These are phyloP conservation scores for Ophioceras dolichostomum DNA, from an alignment of 2,329 filamentous ascomycete species.

Conservation along the genomic window DNA sequence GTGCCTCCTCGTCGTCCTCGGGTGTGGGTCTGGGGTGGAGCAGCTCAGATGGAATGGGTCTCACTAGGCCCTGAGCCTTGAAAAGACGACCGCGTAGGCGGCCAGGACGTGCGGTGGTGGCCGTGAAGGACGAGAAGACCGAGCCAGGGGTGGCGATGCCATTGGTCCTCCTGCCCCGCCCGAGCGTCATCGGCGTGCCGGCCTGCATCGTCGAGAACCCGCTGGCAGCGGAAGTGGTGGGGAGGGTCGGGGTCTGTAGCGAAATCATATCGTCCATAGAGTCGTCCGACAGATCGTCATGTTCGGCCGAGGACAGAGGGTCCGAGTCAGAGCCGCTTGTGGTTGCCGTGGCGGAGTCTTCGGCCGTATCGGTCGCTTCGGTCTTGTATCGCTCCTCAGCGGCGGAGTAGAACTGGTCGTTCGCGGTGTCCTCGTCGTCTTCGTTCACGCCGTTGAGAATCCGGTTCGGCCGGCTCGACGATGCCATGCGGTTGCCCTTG, in stretches of 20 bases:
- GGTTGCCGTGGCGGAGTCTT: conserved; percentile 44
- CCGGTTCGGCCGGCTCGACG: conserved; percentile 19
- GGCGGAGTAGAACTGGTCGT: conserved; percentile 86
- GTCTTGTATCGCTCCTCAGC: conserved; percentile 63
- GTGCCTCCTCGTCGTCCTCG: conserved; percentile 76
- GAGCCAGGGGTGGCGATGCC: conserved; percentile 76
- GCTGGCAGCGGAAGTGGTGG: conserved; percentile 65
- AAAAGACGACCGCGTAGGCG: conserved; percentile 67
- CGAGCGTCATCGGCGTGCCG: conserved; percentile 67
- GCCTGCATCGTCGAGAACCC: conserved; percentile 68
- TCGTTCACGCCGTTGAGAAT: conserved; percentile 46
- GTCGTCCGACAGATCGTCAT: conserved; percentile 76
- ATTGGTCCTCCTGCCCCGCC: conserved; percentile 48
- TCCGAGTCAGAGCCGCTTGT: conserved; percentile 36
- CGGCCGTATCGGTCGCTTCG: conserved; percentile 43
- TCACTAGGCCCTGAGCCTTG: conserved; percentile 67
- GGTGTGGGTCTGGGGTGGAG: conserved; percentile 69
- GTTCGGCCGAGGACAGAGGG: conserved; percentile 49
- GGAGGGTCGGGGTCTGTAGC: conserved; percentile 65
- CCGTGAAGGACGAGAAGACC: conserved; percentile 79
- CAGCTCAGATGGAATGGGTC: conserved; percentile 59
- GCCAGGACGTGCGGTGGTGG: conserved; percentile 60
- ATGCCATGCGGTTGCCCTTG: conserved; percentile 27
- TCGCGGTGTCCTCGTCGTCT: conserved; percentile 70
- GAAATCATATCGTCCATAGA: conserved; percentile 92